Percentiles rank a stretch among this genome's conserved stretches.
Evolutionary conservation across 495 filamentous ascomycete genomes (phyloP).

Genomic region (Bathelium albidoporum): DNA sequence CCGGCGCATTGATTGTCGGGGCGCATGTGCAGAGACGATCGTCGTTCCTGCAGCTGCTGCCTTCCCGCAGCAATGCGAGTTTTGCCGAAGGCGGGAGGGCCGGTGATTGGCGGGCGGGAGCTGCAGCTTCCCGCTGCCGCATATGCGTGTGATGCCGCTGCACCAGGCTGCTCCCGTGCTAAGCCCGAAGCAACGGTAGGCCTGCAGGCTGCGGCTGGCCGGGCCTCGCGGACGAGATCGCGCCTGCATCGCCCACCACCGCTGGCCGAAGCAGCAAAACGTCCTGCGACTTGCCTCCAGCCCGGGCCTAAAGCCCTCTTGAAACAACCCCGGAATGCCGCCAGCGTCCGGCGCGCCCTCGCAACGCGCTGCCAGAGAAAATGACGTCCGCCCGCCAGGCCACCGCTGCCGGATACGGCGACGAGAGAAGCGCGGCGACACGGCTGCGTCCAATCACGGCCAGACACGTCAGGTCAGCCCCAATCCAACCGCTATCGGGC

Average conservation of each 20-base stretch:
- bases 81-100: not conserved
- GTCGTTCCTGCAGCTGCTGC: slow-evolving; percentile 22
- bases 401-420: not conserved
- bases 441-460: not conserved
- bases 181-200: slow-evolving; percentile 4
- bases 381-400: not conserved
- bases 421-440: too few relatives aligned
- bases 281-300: not conserved
- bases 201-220: slow-evolving; percentile 2
- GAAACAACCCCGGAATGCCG: not conserved
- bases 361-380: not conserved
- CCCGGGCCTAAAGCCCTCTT: not conserved
- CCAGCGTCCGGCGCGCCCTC: not conserved
- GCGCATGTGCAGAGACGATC: slow-evolving; percentile 3
- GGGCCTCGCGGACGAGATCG: slow-evolving; percentile 5
- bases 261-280: not conserved
- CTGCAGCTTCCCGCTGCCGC: slow-evolving; percentile 23
- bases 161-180: not conserved
- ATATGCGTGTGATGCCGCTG: slow-evolving; percentile 24
- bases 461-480: slow-evolving; percentile 1
- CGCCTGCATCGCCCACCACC: not conserved
- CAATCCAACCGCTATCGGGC: not conserved
- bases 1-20: not conserved
- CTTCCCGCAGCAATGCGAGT: slow-evolving; percentile 15
- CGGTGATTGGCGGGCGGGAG: slow-evolving; percentile 18